Conservation (phyloP, 768 basidiomycete species). For the Tylopilus intermedius region DNA sequence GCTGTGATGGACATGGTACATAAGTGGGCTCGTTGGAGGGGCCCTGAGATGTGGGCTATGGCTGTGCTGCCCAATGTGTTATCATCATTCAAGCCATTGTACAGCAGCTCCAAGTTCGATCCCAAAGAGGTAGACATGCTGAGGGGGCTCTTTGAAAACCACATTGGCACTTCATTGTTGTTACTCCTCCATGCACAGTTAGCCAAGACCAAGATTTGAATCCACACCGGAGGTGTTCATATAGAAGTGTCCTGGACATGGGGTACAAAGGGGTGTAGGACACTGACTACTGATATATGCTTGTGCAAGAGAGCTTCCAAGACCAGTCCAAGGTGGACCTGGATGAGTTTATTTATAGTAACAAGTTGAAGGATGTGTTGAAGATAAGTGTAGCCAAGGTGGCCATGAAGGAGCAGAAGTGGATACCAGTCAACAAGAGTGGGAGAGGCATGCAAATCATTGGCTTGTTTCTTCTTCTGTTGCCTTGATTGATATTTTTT, state of each 20-base stretch:
- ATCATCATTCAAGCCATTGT: slow-evolving; percentile 24
- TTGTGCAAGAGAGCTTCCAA: slow-evolving; percentile 69
- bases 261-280: slow-evolving; percentile 58
- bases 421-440: slow-evolving; percentile 44
- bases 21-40: slow-evolving; percentile 21
- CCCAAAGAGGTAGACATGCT: slow-evolving; percentile 45
- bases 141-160: slow-evolving; percentile 34
- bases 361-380: slow-evolving; percentile 62
- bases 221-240: slow-evolving; percentile 42
- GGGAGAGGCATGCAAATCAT: slow-evolving; percentile 26
- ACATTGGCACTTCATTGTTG: neutral
- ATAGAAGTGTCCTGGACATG: slow-evolving; percentile 25
- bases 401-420: slow-evolving; percentile 33
- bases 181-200: slow-evolving; percentile 27
- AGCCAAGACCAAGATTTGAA: slow-evolving; percentile 35
- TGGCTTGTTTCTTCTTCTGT: neutral
- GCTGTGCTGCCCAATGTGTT: neutral
- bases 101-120: slow-evolving; percentile 52
- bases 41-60: too few relatives aligned
- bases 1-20: slow-evolving; percentile 16
- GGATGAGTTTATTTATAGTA: slow-evolving; percentile 87
- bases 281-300: slow-evolving; percentile 69
- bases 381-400: slow-evolving; percentile 36
- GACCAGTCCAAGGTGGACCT: slow-evolving; percentile 56
- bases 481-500: too few relatives aligned